Evolutionary conservation across 1,284 basidiomycete genomes (phyloP), one percentile per base, ranked within the genome.

Genomic region (Moniliophthora roreri): DNA sequence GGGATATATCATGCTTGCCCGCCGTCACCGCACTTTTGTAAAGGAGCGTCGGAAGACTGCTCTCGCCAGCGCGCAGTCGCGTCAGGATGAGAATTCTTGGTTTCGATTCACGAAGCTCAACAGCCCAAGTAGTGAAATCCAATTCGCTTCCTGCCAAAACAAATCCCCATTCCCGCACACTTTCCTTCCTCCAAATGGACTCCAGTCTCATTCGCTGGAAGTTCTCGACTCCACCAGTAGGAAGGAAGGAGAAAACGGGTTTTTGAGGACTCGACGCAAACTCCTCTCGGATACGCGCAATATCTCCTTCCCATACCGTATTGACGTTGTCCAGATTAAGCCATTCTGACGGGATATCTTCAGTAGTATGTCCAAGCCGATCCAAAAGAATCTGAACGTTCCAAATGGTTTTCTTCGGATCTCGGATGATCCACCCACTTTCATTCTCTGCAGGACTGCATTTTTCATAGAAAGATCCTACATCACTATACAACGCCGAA

Each of bases 401-500:
- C 79, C 77, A 85, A 2, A 70, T 63, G 1, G 80, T 81, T 18
- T 77, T 76, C 0, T 65, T 48, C 1, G 76, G 64, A 1, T 67
- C 68, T 8, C 65, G 64, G 5, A 74, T 69, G 15, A 71, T 63
- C 84, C 84, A 87, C 0, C 85, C 84, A 24, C 70, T 66, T 13
- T 57, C 48, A 3, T 65, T 58, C 2, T 60, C 63, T 1, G 64
- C 62, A 28, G 74, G 73, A 0, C 82, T 81, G 51, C 77, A 76
- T 2, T 59, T 55, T 5, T 56, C 59, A 64, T 88, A 89, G 63
- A 85, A 84, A 0, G 71, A 61, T 2, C 85, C 85, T 23, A 88
- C 69, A 58, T 87, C 85, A 63, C 83, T 87, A 66, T 82, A 88
- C 4, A 89, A 68, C 9, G 76, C 75, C 1, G 82, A 84, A 58